phyloP scores from a whole-genome alignment of 1,284 basidiomycete genomes.

The Caloboletus firmus region DNA sequence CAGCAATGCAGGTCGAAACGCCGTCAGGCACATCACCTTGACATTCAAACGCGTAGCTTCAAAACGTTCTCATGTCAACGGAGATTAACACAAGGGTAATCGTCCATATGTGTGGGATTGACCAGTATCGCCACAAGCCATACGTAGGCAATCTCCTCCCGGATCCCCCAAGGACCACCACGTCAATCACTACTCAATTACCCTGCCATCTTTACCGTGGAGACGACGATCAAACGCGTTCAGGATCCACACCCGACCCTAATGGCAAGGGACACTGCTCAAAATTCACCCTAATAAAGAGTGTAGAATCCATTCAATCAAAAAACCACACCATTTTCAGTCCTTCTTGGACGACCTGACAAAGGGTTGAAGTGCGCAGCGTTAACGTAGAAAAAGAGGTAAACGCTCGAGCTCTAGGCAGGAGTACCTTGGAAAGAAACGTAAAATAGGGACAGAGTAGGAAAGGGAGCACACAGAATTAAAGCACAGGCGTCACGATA shows the following conservation, averaged over 20 bases:
- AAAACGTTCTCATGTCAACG: neutral
- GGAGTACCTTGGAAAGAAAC: neutral
- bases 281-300: neutral
- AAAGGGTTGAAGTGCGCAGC: slow-evolving; percentile 2
- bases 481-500: neutral
- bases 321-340: neutral
- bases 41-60: neutral
- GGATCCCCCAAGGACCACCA: neutral
- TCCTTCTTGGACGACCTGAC: neutral
- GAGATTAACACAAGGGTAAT: neutral
- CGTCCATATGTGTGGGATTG: neutral
- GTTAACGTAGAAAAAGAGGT: slow-evolving; percentile 2
- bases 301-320: neutral
- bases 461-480: neutral
- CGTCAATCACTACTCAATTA: neutral
- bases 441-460: neutral
- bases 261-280: neutral
- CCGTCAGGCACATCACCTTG: neutral
- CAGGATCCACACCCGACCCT: neutral
- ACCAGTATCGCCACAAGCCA: neutral
- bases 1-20: neutral
- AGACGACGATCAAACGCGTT: neutral
- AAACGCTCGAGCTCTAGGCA: slow-evolving; percentile 23
- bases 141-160: too few relatives aligned
- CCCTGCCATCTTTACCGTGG: neutral